A percentile compares a stretch with the other conserved stretches of the same genome.
Conservation (phyloP, 2,329 filamentous ascomycete species). For the Cytospora piceae region DNA sequence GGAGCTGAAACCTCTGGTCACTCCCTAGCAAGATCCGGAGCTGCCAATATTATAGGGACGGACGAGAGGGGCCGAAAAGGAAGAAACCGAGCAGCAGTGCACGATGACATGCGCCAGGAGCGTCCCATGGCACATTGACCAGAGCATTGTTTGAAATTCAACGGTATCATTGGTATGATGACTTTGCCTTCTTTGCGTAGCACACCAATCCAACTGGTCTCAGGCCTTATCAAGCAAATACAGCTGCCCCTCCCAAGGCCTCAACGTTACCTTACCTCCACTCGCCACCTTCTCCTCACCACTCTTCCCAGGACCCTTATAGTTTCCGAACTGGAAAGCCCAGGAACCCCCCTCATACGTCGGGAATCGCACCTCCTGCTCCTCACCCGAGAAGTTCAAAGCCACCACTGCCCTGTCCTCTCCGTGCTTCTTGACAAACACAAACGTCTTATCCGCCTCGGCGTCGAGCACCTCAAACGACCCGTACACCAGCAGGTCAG, state of each 20-base stretch:
- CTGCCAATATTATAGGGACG: not conserved
- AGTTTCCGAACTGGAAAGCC: constrained; percentile 38
- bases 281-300: constrained; percentile 3
- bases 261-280: constrained; percentile 32
- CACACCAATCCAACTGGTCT: not conserved
- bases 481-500: constrained; percentile 65
- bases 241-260: constrained; percentile 43
- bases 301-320: constrained; percentile 29
- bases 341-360: constrained; percentile 29
- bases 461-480: constrained; percentile 56
- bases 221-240: constrained; percentile 34
- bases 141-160: not conserved
- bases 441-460: constrained; percentile 49
- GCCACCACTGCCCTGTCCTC: constrained; percentile 40
- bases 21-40: not conserved
- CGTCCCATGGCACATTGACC: not conserved
- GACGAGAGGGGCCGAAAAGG: not conserved
- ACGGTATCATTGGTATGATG: not conserved
- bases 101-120: not conserved
- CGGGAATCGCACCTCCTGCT: constrained; percentile 40
- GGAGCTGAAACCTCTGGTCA: not conserved
- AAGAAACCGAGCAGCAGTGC: not conserved
- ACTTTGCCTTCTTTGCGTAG: not conserved
- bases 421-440: constrained; percentile 46
- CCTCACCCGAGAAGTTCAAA: constrained; percentile 48